These are phyloP conservation scores for Aureobasidium mangrovei DNA, from an alignment of 2,329 filamentous ascomycete species.

Conservation along the genomic window DNA sequence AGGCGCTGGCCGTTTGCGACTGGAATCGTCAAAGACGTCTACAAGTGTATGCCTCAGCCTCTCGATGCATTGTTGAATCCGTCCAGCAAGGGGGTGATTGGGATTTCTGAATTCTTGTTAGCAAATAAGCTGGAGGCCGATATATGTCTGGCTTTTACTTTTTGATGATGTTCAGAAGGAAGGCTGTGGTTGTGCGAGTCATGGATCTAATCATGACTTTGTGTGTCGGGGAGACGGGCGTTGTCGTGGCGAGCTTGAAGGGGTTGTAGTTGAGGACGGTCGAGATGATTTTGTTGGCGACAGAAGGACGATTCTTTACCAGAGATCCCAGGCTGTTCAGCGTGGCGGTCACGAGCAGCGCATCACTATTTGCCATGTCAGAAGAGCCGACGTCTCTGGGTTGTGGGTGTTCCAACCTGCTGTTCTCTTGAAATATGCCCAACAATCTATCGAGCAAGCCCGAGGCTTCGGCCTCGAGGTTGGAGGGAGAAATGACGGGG, in stretches of 20 bases:
- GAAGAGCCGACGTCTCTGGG: background rate
- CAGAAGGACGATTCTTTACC: slow-evolving; percentile 69
- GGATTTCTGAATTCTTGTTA: slow-evolving; percentile 53
- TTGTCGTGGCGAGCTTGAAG: slow-evolving; percentile 57
- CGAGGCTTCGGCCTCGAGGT: slow-evolving; percentile 85
- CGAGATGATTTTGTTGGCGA: slow-evolving; percentile 77
- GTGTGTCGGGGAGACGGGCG: slow-evolving; percentile 66
- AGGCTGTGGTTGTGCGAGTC: slow-evolving; percentile 80
- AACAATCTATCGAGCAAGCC: slow-evolving; percentile 85
- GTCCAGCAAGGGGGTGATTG: slow-evolving; percentile 60
- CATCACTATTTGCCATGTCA: slow-evolving; percentile 52
- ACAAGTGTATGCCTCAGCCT: slow-evolving; percentile 67
- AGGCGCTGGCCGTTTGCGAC: slow-evolving; percentile 66
- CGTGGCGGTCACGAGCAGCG: slow-evolving; percentile 80
- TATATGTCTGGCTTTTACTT: slow-evolving; percentile 42
- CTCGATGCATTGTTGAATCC: slow-evolving; percentile 83
- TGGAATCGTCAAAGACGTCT: slow-evolving; percentile 70
- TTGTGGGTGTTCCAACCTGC: slow-evolving; percentile 52
- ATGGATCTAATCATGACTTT: slow-evolving; percentile 85
- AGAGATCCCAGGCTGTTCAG: slow-evolving; percentile 79
- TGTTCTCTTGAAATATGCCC: slow-evolving; percentile 74
- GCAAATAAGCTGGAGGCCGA: background rate
- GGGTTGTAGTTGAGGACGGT: slow-evolving; percentile 88
- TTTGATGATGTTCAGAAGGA: slow-evolving; percentile 76
- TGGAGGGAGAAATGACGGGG: slow-evolving; percentile 65